phyloP scores from a whole-genome alignment of 108 stramenopile species.

The Craspedostauros australis region DNA sequence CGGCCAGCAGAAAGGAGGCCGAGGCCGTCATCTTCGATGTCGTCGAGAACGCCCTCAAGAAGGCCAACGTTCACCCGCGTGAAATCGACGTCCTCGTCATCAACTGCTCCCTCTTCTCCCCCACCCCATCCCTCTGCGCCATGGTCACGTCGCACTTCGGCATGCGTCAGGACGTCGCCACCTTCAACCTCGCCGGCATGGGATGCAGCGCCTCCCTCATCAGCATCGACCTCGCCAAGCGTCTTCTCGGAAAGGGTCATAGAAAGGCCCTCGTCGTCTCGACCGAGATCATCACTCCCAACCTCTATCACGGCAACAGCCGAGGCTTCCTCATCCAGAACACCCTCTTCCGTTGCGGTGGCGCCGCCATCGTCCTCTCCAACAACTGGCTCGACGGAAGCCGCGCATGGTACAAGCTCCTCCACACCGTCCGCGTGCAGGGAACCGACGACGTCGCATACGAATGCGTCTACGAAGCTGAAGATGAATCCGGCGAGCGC shows the following conservation, averaged over 20 bases:
- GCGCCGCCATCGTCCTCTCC: slow-evolving; percentile 93
- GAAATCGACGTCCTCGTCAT: slow-evolving; percentile 95
- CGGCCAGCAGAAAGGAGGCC: slow-evolving; percentile 87
- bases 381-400: slow-evolving; percentile 93
- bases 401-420: slow-evolving; percentile 95
- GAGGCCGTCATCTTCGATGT: slow-evolving; percentile 91
- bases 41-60: slow-evolving; percentile 85
- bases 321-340: slow-evolving; percentile 95
- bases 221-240: slow-evolving; percentile 87
- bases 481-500: slow-evolving; percentile 75
- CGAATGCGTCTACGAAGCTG: slow-evolving; percentile 88
- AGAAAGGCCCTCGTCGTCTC: slow-evolving; percentile 93
- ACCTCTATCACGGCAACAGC: slow-evolving; percentile 95
- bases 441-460: slow-evolving; percentile 82
- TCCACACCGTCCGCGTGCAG: slow-evolving; percentile 95
- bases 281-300: slow-evolving; percentile 96
- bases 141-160: slow-evolving; percentile 93
- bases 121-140: slow-evolving; percentile 95
- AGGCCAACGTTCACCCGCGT: slow-evolving; percentile 80
- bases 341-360: slow-evolving; percentile 97
- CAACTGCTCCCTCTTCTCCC: slow-evolving; percentile 97
- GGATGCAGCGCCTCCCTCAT: slow-evolving; percentile 96
- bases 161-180: slow-evolving; percentile 82
- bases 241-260: slow-evolving; percentile 54
- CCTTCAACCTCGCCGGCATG: slow-evolving; percentile 96